phyloP scores from a whole-genome alignment of 2,329 filamentous ascomycete species.

The Botrytis porri region DNA sequence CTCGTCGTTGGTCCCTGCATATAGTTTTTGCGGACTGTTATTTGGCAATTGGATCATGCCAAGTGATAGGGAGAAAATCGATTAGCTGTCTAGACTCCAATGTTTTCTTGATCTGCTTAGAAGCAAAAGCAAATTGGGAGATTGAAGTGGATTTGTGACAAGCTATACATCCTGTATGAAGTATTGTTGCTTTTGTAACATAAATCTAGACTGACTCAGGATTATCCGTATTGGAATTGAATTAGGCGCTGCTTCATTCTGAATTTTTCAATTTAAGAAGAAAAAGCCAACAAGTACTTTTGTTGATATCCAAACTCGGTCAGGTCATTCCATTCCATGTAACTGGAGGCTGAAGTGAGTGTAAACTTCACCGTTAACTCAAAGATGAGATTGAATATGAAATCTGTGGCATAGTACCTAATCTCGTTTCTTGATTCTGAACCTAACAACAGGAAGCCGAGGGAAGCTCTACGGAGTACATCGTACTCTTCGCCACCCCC shows the following conservation, averaged over 20 bases:
- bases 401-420: not conserved
- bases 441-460: not conserved
- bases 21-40: not conserved
- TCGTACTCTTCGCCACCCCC: not conserved
- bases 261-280: not conserved
- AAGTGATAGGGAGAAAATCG: not conserved
- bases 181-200: not conserved
- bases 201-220: not conserved
- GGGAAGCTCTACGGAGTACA: not conserved
- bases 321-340: not conserved
- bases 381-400: not conserved
- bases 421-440: not conserved
- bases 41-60: slow-evolving; percentile 12
- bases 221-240: not conserved
- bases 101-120: not conserved
- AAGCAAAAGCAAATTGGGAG: not conserved
- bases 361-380: not conserved
- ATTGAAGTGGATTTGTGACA: not conserved
- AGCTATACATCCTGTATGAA: not conserved
- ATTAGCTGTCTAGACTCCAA: not conserved
- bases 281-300: not conserved
- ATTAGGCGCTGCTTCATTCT: not conserved
- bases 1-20: not conserved
- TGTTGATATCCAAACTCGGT: not conserved
- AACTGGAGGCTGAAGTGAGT: not conserved